Evolutionary conservation across 108 stramenopile genomes (phyloP).

Genomic region (Skeletonema menzelii): DNA sequence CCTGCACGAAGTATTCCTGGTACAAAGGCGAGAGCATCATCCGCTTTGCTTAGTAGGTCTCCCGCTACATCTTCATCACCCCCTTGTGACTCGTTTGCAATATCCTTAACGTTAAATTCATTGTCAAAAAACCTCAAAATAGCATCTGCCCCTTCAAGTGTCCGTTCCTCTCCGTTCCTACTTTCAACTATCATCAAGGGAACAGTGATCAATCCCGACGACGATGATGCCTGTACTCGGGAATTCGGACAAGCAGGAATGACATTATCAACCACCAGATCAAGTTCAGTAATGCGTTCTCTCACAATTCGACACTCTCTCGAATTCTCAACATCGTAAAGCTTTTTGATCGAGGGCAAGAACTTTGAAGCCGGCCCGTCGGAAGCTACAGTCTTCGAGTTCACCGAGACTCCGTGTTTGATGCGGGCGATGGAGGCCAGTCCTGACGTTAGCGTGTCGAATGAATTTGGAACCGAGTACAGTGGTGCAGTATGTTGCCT

Average conservation of each 20-base stretch:
- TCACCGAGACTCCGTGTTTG: constrained; percentile 48
- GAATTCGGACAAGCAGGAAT: constrained; percentile 34
- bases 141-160: constrained; percentile 37
- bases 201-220: not conserved
- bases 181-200: constrained; percentile 36
- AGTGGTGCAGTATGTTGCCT: not conserved
- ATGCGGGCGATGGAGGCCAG: constrained; percentile 62
- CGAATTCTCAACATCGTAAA: constrained; percentile 67
- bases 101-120: constrained; percentile 6
- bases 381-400: constrained; percentile 12
- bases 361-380: constrained; percentile 9
- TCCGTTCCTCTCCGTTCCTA: constrained; percentile 34
- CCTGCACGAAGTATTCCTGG: constrained; percentile 31
- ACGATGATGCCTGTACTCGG: not conserved
- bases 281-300: constrained; percentile 84
- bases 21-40: not conserved
- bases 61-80: not conserved
- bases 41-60: not conserved
- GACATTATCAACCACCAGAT: constrained; percentile 67
- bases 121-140: constrained; percentile 24
- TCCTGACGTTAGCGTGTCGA: constrained; percentile 76
- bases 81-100: not conserved
- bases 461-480: constrained; percentile 51
- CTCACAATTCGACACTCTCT: constrained; percentile 64
- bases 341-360: constrained; percentile 19